phyloP scores from a whole-genome alignment of 2,329 filamentous ascomycete genomes.

The Fusarium sp. region DNA sequence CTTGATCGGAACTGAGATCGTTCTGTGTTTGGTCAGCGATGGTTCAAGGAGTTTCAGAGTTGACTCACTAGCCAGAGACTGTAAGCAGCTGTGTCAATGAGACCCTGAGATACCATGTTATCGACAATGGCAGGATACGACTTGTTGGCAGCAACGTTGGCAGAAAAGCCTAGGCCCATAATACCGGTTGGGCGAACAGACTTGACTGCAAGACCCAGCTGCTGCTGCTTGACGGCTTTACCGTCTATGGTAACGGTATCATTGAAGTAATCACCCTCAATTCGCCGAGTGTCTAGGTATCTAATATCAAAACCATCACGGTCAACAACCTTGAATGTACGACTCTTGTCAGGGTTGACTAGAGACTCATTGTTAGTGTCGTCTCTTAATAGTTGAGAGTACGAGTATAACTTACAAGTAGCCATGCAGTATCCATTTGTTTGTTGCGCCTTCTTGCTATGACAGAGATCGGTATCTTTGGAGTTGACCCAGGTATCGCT shows the following conservation, averaged over 20 bases:
- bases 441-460: slow-evolving; percentile 49
- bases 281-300: slow-evolving; percentile 68
- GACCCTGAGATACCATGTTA: slow-evolving; percentile 69
- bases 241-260: slow-evolving; percentile 66
- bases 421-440: slow-evolving; percentile 47
- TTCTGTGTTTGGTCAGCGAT: slow-evolving; percentile 52
- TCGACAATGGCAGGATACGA: slow-evolving; percentile 71
- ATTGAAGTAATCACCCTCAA: slow-evolving; percentile 66
- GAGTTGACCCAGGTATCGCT: slow-evolving; percentile 72
- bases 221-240: slow-evolving; percentile 59
- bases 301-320: slow-evolving; percentile 65
- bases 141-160: slow-evolving; percentile 57
- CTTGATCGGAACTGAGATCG: slow-evolving; percentile 71
- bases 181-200: slow-evolving; percentile 65
- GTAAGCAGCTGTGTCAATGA: slow-evolving; percentile 73
- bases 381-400: background rate
- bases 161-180: slow-evolving; percentile 68
- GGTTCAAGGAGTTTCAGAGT: background rate
- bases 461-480: slow-evolving; percentile 69
- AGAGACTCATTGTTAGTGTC: slow-evolving; percentile 1
- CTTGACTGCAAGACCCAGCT: slow-evolving; percentile 65
- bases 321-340: slow-evolving; percentile 59
- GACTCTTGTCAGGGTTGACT: slow-evolving; percentile 59
- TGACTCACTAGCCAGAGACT: slow-evolving; percentile 69
- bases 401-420: slow-evolving; percentile 52